A percentile compares a stretch with the other conserved stretches of the same genome.
Evolutionary conservation across 2,329 filamentous ascomycete genomes (phyloP).

Genomic region (Alternaria tenuissima): DNA sequence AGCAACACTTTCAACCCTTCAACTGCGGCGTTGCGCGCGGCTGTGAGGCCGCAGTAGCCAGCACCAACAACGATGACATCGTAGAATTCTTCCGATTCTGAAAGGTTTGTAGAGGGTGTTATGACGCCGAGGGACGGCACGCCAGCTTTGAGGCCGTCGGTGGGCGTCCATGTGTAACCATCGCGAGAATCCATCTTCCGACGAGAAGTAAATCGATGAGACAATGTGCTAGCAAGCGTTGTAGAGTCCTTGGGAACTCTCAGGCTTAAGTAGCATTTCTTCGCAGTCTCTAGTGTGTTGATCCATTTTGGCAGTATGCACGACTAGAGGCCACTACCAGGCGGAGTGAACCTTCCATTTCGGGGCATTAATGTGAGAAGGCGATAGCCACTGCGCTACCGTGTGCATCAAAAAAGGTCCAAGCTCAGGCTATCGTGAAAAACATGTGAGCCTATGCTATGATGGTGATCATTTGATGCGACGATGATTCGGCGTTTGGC

Average conservation of each 20-base stretch:
- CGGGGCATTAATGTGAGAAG: not conserved
- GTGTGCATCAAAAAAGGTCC: not conserved
- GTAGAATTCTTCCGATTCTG: conserved; percentile 18
- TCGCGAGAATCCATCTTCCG: conserved; percentile 28
- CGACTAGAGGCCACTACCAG: not conserved
- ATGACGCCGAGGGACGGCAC: conserved; percentile 32
- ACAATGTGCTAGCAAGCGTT: too few species aligned
- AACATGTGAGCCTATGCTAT: not conserved
- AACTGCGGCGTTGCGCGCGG: conserved; percentile 30
- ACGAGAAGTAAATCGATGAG: too few species aligned
- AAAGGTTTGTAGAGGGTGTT: conserved; percentile 23
- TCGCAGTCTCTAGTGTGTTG: too few species aligned
- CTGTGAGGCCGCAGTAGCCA: conserved; percentile 37
- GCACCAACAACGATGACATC: conserved; percentile 38
- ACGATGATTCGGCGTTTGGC: not conserved
- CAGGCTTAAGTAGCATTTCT: too few species aligned
- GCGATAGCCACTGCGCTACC: not conserved
- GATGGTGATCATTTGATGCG: not conserved
- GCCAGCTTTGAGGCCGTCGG: conserved; percentile 24
- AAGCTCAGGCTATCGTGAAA: not conserved
- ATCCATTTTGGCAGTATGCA: too few species aligned
- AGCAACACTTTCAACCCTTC: conserved; percentile 42
- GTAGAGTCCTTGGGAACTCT: accelerated
- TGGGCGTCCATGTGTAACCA: conserved; percentile 32
- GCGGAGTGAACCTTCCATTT: not conserved